Evolutionary conservation across 2,329 filamentous ascomycete genomes (phyloP).

Genomic region (Akanthomyces muscarius): DNA sequence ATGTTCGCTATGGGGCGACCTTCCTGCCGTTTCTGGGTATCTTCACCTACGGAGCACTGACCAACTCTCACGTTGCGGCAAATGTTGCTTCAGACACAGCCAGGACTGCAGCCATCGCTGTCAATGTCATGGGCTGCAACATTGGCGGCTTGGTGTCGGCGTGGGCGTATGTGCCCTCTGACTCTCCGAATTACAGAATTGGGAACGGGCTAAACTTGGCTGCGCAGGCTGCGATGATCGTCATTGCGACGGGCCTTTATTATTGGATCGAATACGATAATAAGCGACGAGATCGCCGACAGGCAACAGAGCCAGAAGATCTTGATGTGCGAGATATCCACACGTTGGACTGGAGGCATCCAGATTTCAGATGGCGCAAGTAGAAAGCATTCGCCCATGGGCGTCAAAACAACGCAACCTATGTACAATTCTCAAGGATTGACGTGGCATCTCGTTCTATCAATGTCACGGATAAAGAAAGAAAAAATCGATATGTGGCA

Average conservation of each 20-base stretch:
- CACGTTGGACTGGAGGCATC: constrained; percentile 65
- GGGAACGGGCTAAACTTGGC: constrained; percentile 69
- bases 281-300: constrained; percentile 50
- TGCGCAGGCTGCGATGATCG: constrained; percentile 51
- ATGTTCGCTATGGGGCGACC: constrained; percentile 61
- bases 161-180: constrained; percentile 48
- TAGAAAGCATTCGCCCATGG: background rate
- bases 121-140: constrained; percentile 45
- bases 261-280: constrained; percentile 64
- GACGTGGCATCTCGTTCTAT: background rate
- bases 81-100: constrained; percentile 69
- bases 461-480: background rate
- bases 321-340: constrained; percentile 44
- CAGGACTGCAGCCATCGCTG: constrained; percentile 56
- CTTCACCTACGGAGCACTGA: constrained; percentile 59
- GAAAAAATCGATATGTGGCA: too few relatives aligned
- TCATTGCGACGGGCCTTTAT: constrained; percentile 46
- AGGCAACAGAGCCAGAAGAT: constrained; percentile 46
- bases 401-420: background rate
- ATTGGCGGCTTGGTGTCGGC: constrained; percentile 14
- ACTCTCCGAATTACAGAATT: constrained; percentile 62
- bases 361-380: constrained; percentile 57
- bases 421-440: background rate
- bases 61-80: constrained; percentile 62
- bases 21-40: constrained; percentile 62